Percentiles rank a stretch among this genome's conserved stretches.
Evolutionary conservation across 352 stramenopile species (phyloP).

Genomic region (Phytophthora melonis): DNA sequence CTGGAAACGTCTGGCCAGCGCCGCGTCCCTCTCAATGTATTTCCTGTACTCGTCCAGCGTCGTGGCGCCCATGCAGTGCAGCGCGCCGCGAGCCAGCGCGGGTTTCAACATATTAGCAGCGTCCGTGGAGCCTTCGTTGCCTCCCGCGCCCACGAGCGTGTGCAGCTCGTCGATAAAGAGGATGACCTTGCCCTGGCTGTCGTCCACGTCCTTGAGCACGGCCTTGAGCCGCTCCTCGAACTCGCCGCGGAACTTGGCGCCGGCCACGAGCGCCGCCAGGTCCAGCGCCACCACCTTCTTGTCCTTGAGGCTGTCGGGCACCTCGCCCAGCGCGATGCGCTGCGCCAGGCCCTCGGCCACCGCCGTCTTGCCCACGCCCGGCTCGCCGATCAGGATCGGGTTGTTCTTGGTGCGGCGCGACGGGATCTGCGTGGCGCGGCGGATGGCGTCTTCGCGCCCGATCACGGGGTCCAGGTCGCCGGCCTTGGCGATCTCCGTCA

Average conservation of each 20-base stretch:
- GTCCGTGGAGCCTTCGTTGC: slow-evolving; percentile 90
- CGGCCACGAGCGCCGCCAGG: slow-evolving; percentile 95
- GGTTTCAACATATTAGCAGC: slow-evolving; percentile 97
- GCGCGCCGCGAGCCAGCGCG: slow-evolving; percentile 90
- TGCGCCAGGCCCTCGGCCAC: slow-evolving; percentile 97
- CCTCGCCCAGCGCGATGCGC: slow-evolving; percentile 94
- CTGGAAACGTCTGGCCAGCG: slow-evolving; percentile 96
- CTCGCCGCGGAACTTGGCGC: slow-evolving; percentile 95
- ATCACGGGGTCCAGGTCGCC: slow-evolving; percentile 94
- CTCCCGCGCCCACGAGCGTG: slow-evolving; percentile 92
- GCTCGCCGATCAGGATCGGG: slow-evolving; percentile 97
- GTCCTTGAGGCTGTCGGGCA: slow-evolving; percentile 95
- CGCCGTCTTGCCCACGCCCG: slow-evolving; percentile 96
- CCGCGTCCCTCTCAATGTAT: slow-evolving; percentile 98
- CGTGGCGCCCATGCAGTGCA: slow-evolving; percentile 94
- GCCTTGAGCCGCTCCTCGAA: slow-evolving; percentile 98
- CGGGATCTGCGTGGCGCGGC: slow-evolving; percentile 96
- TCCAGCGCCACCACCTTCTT: slow-evolving; percentile 95
- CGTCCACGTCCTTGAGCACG: slow-evolving; percentile 95
- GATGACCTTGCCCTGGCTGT: slow-evolving; percentile 95
- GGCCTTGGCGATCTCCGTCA: slow-evolving; percentile 76
- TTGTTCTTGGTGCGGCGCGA: slow-evolving; percentile 98
- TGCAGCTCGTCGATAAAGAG: slow-evolving; percentile 98
- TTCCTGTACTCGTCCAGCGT: slow-evolving; percentile 96
- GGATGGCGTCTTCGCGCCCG: slow-evolving; percentile 95